Evolutionary conservation across 2,329 filamentous ascomycete genomes (phyloP), one percentile per base, ranked within the genome.

Genomic region (Penicillium olsonii): DNA sequence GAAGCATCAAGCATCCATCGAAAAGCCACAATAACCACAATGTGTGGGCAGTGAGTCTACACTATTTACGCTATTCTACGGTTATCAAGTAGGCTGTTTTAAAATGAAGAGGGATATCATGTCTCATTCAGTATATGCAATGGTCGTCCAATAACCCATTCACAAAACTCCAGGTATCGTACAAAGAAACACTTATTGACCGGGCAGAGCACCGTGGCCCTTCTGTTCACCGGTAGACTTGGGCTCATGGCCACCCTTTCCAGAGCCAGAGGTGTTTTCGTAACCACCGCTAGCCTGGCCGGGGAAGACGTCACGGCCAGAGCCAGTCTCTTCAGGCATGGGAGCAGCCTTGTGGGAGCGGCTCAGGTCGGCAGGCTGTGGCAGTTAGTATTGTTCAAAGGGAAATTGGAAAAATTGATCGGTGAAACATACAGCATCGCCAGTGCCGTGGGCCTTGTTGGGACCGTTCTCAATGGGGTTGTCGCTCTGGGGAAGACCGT

Each of bases 191-290:
- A 24, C 37, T 27, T 26, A 39, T 26, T 39, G 37, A 33, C 49
- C 51, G n/a, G 42, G 42, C 39, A 62, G 59, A 22, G 61, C 59
- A 29, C 63, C 66, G 2, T 58, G 26, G 1, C 69, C 69, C 63
- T 71, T 73, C 5, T 66, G 53, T 50, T 70, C 61, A 7, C 70
- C 70, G 12, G 68, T 39, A 0, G 60, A 57, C 45, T 67, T 66
- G 18, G 69, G 68, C 20, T 69, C 67, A 31, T 69, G 63, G 2
- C 68, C 67, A 5, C 69, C 70, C 61, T 73, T 72, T 34, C 70
- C 70, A 35, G 64, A 68, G 19, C 68, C 66, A 19, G 42, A 15
- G 24, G 49, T 48, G 19, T 48, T 60, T 5, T 22, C 27, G 12
- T 46, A 53, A 6, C 67, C 68, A 12, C 58, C 43, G 31, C 54